Percentiles rank a stretch among this genome's conserved stretches.
These are phyloP conservation scores for Onygena corvina DNA, from an alignment of 2,329 filamentous ascomycete species.

Conservation along the genomic window DNA sequence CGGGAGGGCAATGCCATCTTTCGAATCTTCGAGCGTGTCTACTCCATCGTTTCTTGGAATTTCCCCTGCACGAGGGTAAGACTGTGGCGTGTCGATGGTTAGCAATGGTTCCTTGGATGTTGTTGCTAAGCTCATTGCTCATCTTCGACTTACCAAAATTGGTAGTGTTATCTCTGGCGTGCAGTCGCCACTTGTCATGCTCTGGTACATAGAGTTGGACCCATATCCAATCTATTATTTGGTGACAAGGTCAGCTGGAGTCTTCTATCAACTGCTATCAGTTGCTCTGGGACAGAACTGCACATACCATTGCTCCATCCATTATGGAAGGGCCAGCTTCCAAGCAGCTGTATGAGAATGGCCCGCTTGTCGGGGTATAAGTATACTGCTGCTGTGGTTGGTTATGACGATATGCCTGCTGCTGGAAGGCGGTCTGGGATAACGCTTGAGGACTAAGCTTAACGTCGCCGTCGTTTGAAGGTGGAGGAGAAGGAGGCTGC, in stretches of 20 bases:
- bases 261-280: neutral
- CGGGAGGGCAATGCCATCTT: neutral
- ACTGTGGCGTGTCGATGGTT: neutral
- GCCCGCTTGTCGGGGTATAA: neutral
- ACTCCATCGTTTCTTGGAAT: neutral
- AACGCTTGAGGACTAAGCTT: conserved; percentile 8
- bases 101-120: neutral
- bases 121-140: neutral
- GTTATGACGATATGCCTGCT: conserved; percentile 4
- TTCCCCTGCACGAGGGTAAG: neutral
- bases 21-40: neutral
- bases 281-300: too few relatives aligned
- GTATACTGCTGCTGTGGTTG: neutral
- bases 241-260: neutral
- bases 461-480: conserved; percentile 14
- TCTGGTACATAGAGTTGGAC: conserved; percentile 6
- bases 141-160: conserved; percentile 9
- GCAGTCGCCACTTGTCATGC: conserved; percentile 8
- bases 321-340: conserved; percentile 8
- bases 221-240: conserved; percentile 10
- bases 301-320: conserved; percentile 8
- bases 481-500: conserved; percentile 16
- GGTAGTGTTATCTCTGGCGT: conserved; percentile 10
- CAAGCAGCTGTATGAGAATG: conserved; percentile 1
- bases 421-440: conserved; percentile 7